phyloP scores from a whole-genome alignment of 441 rosid species.

The Pelargonium cotyledonis region DNA sequence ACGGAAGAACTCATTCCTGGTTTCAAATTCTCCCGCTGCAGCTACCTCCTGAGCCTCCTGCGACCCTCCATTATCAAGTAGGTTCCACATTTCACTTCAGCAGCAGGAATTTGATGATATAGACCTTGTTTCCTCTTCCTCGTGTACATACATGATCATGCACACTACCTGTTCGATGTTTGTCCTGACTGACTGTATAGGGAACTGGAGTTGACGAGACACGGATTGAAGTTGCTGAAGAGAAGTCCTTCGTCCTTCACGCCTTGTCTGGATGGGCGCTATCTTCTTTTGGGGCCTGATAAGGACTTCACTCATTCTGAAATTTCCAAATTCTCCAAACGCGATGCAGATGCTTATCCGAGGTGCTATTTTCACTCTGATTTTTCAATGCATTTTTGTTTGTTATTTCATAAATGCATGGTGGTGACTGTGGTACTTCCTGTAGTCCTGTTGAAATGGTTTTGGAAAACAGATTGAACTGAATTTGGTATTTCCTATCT shows the following conservation, averaged over 20 bases:
- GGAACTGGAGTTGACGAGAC: slow-evolving; percentile 67
- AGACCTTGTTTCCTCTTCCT: neutral
- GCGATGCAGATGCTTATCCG: slow-evolving; percentile 70
- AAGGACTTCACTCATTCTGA: slow-evolving; percentile 57
- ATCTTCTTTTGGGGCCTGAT: slow-evolving; percentile 65
- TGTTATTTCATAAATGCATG: too few species aligned
- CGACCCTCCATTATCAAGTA: slow-evolving; percentile 25
- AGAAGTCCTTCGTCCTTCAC: slow-evolving; percentile 89
- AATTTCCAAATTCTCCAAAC: slow-evolving; percentile 77
- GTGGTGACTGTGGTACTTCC: too few species aligned
- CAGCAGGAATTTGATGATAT: neutral
- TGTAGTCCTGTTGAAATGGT: too few species aligned
- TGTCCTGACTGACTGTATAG: slow-evolving; percentile 22
- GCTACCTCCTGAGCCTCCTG: slow-evolving; percentile 27
- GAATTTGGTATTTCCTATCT: too few species aligned
- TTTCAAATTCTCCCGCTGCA: slow-evolving; percentile 20
- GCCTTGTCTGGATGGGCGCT: slow-evolving; percentile 84
- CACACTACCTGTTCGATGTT: neutral
- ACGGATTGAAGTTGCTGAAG: slow-evolving; percentile 74
- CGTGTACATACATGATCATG: too few species aligned
- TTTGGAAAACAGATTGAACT: neutral
- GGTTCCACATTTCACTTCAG: neutral
- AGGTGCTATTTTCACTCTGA: slow-evolving; percentile 28
- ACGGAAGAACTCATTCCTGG: slow-evolving; percentile 28
- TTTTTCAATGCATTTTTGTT: too few species aligned